A percentile compares a stretch with the other conserved stretches of the same genome.
phyloP scores from a whole-genome alignment of 139 green algal genomes.

The Asterochloris erici region DNA sequence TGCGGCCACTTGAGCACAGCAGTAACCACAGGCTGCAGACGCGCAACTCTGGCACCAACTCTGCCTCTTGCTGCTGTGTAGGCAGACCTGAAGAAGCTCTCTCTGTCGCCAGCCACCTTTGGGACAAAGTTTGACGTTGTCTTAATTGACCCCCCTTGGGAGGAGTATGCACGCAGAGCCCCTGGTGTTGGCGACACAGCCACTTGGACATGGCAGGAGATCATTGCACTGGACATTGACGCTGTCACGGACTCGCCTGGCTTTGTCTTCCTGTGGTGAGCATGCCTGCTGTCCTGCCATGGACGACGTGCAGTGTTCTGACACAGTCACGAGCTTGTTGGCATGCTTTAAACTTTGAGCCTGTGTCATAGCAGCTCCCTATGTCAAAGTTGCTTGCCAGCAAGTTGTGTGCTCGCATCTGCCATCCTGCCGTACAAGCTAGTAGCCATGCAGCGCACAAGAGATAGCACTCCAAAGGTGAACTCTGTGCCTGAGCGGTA shows the following conservation, averaged over 20 bases:
- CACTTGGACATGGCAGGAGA: conserved; percentile 71
- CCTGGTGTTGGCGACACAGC: conserved; percentile 54
- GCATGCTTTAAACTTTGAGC: too few relatives aligned
- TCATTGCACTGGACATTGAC: conserved; percentile 65
- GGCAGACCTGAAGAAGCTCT: conserved; percentile 56
- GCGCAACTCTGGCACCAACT: background rate
- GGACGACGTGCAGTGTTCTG: too few relatives aligned
- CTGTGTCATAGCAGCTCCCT: background rate
- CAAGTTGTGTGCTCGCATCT: too few relatives aligned
- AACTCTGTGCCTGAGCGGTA: too few relatives aligned
- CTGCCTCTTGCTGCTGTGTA: conserved; percentile 16
- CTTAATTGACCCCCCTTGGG: conserved; percentile 80
- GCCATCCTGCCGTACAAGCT: too few relatives aligned
- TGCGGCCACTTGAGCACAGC: background rate
- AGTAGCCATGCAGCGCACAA: too few relatives aligned
- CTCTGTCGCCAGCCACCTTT: conserved; percentile 49
- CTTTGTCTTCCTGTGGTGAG: conserved; percentile 78
- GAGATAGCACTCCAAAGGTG: too few relatives aligned
- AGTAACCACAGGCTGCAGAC: background rate
- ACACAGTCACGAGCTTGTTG: too few relatives aligned
- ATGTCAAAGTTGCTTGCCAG: too few relatives aligned
- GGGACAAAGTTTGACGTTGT: conserved; percentile 84
- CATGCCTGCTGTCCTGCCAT: background rate
- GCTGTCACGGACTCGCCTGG: conserved; percentile 67
- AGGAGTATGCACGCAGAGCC: conserved; percentile 76